These are phyloP conservation scores for Sugiyamaella sp. DNA, from an alignment of 1,139 yeast genomes.

Conservation along the genomic window DNA sequence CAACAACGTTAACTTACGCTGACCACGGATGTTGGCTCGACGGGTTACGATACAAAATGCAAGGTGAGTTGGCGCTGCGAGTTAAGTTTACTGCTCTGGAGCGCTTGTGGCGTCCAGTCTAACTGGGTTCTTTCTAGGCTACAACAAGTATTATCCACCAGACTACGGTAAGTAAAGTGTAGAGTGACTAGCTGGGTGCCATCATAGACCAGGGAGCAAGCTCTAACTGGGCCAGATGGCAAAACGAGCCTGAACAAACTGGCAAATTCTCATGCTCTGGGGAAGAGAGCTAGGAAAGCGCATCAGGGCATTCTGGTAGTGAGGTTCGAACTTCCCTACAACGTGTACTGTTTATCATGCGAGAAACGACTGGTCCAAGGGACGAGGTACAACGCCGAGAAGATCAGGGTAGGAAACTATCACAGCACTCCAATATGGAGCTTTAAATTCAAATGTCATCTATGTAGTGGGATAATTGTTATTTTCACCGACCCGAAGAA, in stretches of 20 bases:
- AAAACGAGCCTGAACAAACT: constrained; percentile 37
- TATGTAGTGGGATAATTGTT: constrained; percentile 35
- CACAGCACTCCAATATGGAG: constrained; percentile 40
- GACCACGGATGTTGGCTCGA: no score
- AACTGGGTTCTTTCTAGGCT: constrained; percentile 33
- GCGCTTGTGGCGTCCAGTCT: no score
- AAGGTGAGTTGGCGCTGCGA: constrained; percentile 13
- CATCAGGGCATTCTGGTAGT: constrained; percentile 37
- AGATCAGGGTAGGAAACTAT: constrained; percentile 38
- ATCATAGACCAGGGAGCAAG: no score
- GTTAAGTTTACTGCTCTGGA: no score
- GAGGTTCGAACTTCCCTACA: constrained; percentile 42
- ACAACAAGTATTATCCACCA: constrained; percentile 43
- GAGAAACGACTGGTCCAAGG: constrained; percentile 39
- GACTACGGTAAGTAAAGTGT: constrained; percentile 38
- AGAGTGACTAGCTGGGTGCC: no score
- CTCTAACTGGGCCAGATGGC: constrained; percentile 32
- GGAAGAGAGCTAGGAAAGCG: constrained; percentile 36
- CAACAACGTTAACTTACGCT: no score
- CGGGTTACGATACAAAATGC: no score
- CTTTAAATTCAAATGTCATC: constrained; percentile 39
- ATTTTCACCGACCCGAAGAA: constrained; percentile 43
- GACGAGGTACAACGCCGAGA: constrained; percentile 42
- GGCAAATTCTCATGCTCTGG: constrained; percentile 38
- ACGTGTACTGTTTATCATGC: constrained; percentile 38